phyloP scores from a whole-genome alignment of 148 eudicot species.

The Persicaria tinctoria region DNA sequence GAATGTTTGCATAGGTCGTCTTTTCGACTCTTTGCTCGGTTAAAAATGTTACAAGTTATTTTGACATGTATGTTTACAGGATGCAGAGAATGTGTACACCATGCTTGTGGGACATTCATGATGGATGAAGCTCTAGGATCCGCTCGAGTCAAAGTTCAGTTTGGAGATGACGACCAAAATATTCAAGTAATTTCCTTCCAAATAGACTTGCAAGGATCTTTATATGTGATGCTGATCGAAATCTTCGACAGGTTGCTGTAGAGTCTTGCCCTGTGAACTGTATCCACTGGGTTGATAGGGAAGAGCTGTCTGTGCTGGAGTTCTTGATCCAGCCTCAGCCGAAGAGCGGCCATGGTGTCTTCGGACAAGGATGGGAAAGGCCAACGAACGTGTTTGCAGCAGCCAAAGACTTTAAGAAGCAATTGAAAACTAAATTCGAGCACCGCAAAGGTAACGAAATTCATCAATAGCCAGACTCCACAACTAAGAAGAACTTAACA shows the following conservation, averaged over 20 bases:
- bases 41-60: no score
- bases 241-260: constrained; percentile 28
- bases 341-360: constrained; percentile 42
- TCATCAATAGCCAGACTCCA: not conserved
- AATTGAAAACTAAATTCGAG: constrained; percentile 20
- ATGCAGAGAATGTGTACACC: constrained; percentile 51
- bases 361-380: constrained; percentile 61
- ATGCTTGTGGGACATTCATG: constrained; percentile 38
- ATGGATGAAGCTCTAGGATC: constrained; percentile 49
- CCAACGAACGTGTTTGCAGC: constrained; percentile 43
- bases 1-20: constrained; percentile 49
- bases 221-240: no score
- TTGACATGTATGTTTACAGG: constrained; percentile 21
- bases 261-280: constrained; percentile 58
- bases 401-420: constrained; percentile 36
- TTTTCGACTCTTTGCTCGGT: no score
- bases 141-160: constrained; percentile 48
- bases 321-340: constrained; percentile 34
- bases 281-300: constrained; percentile 57
- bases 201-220: not conserved
- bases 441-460: constrained; percentile 3
- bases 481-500: not conserved
- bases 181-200: constrained; percentile 27
- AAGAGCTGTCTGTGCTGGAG: constrained; percentile 38
- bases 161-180: constrained; percentile 33